These are phyloP conservation scores for Smallanthus sonchifolius DNA, from an alignment of 129 eudicot species.

Conservation along the genomic window DNA sequence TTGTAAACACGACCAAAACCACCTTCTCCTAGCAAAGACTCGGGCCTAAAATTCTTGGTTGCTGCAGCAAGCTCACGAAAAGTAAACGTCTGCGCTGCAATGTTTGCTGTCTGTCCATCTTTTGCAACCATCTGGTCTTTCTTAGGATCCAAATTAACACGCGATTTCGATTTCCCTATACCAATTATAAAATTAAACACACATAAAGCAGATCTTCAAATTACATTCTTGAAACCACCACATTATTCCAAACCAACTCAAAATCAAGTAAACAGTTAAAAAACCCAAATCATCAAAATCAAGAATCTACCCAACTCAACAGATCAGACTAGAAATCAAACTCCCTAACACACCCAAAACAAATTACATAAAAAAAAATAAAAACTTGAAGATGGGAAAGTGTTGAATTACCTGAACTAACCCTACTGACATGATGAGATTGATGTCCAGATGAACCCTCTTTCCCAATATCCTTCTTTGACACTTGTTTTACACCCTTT, in stretches of 20 bases:
- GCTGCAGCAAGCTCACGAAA: slow-evolving; percentile 95
- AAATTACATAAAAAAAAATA: not conserved
- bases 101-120: slow-evolving; percentile 73
- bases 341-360: not conserved
- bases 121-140: slow-evolving; percentile 57
- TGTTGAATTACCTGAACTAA: slow-evolving; percentile 55
- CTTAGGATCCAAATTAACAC: slow-evolving; percentile 60
- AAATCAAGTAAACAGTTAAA: not conserved
- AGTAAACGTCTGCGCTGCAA: slow-evolving; percentile 90
- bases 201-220: slow-evolving; percentile 21
- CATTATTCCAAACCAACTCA: slow-evolving; percentile 15
- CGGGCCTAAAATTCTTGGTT: slow-evolving; percentile 77
- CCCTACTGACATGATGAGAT: slow-evolving; percentile 62
- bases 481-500: slow-evolving; percentile 53
- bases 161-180: slow-evolving; percentile 65
- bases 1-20: slow-evolving; percentile 91
- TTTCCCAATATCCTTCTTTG: slow-evolving; percentile 63
- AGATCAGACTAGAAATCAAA: slow-evolving; percentile 34
- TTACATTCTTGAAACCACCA: slow-evolving; percentile 12
- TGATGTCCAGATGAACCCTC: slow-evolving; percentile 57
- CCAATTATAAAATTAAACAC: slow-evolving; percentile 13
- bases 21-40: slow-evolving; percentile 80
- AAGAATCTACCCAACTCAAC: slow-evolving; percentile 13
- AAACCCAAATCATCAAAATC: slow-evolving; percentile 25
- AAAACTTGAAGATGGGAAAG: slow-evolving; percentile 2